These are phyloP conservation scores for Pelagophyceae sp. DNA, from an alignment of 352 stramenopile species.

Conservation along the genomic window DNA sequence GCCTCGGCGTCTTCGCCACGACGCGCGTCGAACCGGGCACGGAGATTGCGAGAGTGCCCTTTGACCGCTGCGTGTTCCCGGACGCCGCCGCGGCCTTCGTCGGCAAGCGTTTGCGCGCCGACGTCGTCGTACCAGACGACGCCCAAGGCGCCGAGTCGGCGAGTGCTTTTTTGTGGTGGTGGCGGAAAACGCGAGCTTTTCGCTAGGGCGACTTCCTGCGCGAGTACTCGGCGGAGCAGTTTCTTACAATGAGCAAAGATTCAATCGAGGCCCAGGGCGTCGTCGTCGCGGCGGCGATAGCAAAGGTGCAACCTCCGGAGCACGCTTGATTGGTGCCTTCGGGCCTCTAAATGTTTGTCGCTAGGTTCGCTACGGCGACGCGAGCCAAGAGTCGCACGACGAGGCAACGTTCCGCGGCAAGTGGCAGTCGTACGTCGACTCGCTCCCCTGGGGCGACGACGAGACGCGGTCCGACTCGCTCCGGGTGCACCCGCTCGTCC, in stretches of 20 bases:
- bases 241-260: no score
- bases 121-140: no score
- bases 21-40: background rate
- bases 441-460: background rate
- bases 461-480: background rate
- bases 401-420: background rate
- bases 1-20: slow-evolving; percentile 4
- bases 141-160: no score
- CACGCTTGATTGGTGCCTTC: no score
- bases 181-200: no score
- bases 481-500: background rate
- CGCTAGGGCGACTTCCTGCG: no score
- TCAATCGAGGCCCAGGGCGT: background rate
- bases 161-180: no score
- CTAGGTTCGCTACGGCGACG: no score
- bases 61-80: background rate
- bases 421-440: background rate
- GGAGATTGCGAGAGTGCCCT: slow-evolving; percentile 1
- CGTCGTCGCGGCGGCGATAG: background rate
- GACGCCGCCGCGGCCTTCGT: background rate
- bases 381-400: no score
- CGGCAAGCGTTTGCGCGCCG: no score
- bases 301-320: background rate
- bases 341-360: no score
- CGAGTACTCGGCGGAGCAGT: no score